These are phyloP conservation scores for Filosporella fistucella DNA, from an alignment of 495 filamentous ascomycete species.

Conservation along the genomic window DNA sequence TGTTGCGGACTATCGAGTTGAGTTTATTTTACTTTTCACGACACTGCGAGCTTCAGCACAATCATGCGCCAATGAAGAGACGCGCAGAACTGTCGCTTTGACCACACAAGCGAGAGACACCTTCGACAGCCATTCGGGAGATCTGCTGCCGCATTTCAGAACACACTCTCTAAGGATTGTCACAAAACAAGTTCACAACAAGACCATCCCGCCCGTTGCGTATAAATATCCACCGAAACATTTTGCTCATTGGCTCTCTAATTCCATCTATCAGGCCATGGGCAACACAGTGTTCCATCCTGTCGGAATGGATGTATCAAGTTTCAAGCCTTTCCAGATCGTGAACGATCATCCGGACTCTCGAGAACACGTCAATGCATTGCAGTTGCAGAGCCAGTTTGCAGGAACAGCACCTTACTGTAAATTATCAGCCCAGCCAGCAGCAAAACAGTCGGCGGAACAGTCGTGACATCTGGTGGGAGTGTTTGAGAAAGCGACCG, in stretches of 20 bases:
- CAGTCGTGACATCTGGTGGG: too few species aligned
- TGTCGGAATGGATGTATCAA: slow-evolving; percentile 3
- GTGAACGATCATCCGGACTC: slow-evolving; percentile 10
- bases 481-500: too few species aligned
- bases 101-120: slow-evolving; percentile 9
- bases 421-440: too few species aligned
- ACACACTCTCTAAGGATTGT: too few species aligned
- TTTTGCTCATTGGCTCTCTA: background rate
- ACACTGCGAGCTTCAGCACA: slow-evolving; percentile 11
- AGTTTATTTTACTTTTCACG: slow-evolving; percentile 9
- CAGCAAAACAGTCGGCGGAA: too few species aligned
- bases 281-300: slow-evolving; percentile 17
- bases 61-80: slow-evolving; percentile 13
- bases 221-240: slow-evolving; percentile 17
- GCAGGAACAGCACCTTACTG: too few species aligned
- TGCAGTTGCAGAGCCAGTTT: background rate
- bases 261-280: slow-evolving; percentile 4
- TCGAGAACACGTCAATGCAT: slow-evolving; percentile 5
- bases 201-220: background rate
- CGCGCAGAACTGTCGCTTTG: slow-evolving; percentile 2
- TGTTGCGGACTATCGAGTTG: too few species aligned
- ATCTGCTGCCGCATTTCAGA: slow-evolving; percentile 14
- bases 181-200: slow-evolving; percentile 6
- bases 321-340: slow-evolving; percentile 21
- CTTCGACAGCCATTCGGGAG: too few species aligned